Base-by-base conservation (phyloP, 163 green algal species). In the Prototheca wickerhamii region DNA sequence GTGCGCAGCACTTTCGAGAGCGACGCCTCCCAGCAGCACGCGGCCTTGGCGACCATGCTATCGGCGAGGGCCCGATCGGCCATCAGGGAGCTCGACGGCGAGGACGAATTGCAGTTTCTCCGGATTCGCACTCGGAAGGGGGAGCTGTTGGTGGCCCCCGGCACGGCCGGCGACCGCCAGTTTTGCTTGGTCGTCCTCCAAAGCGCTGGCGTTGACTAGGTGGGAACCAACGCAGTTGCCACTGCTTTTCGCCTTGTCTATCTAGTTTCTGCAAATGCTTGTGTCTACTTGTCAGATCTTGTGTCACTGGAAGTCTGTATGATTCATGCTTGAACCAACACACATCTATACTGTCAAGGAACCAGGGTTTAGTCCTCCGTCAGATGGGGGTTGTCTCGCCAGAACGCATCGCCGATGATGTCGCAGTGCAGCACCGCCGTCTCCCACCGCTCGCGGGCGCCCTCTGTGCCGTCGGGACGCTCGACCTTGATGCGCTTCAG, bases 341-440 rank as follows among this genome's bases (percentile, higher is more conserved):
- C 12, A 46, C 37, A 46, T 8, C 37, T 46, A 46, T 21, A 46
- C 37, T 46, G 12, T 46, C 10, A 46, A 21, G 10, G 12, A 46
- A 46, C 26, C 15, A 29, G 10, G 49, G 8, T 20, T 30, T 6
- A 49, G 7, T 18, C 31, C 17, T 30, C 59, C 4, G 63, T 25
- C 29, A 72, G 51, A 26, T 72, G 23, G n/a, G 76, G 71, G 62
- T 88, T 56, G 37, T 80, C 34, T 10, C 80, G 3, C 89, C 89
- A 96, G 51, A 95, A 95, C 0, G 51, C 44, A 18, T 92, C 69
- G 28, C 67, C 43, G 26, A 95, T 95, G 62, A 95, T 89, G 73
- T 96, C 89, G 17, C 71, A 75, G 69, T 94, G 75, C 50, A 87
- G 28, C 58, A 94, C 58, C 51, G 42, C 20, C 23, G 31, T 30